Evolutionary conservation across 176 grass and related monocot genomes (phyloP).

Genomic region (Ampelocalamus luodianensis): DNA sequence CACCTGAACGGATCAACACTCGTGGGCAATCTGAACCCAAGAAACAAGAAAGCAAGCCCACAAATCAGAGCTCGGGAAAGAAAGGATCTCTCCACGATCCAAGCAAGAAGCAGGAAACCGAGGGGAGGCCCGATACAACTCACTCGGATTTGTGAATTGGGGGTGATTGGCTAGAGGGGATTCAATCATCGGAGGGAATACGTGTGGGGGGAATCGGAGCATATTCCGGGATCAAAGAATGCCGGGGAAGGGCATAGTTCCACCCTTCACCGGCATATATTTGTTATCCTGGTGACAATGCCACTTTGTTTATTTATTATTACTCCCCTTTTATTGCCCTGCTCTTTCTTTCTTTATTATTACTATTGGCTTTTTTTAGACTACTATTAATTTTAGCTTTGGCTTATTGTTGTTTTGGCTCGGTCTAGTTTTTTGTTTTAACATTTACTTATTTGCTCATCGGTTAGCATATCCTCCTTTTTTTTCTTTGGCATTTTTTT

Average conservation of each 20-base stretch:
- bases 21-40: conserved; percentile 4
- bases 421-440: background rate
- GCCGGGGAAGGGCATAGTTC: conserved; percentile 47
- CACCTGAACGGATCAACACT: background rate
- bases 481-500: too few relatives aligned
- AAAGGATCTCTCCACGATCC: conserved; percentile 22
- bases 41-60: background rate
- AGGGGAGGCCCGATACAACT: conserved; percentile 4
- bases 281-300: background rate
- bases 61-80: background rate
- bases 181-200: conserved; percentile 26
- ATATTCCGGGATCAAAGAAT: conserved; percentile 47
- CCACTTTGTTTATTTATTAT: background rate
- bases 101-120: conserved; percentile 13
- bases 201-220: background rate
- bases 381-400: background rate
- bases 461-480: too few relatives aligned
- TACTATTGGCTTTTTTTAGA: too few relatives aligned
- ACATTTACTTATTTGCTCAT: background rate
- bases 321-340: background rate
- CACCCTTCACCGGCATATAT: conserved; percentile 21
- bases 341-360: background rate
- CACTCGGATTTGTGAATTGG: conserved; percentile 22
- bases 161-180: background rate
- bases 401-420: background rate